Evolutionary conservation across 768 basidiomycete species (phyloP).

Genomic region (Grammothele lineata): DNA sequence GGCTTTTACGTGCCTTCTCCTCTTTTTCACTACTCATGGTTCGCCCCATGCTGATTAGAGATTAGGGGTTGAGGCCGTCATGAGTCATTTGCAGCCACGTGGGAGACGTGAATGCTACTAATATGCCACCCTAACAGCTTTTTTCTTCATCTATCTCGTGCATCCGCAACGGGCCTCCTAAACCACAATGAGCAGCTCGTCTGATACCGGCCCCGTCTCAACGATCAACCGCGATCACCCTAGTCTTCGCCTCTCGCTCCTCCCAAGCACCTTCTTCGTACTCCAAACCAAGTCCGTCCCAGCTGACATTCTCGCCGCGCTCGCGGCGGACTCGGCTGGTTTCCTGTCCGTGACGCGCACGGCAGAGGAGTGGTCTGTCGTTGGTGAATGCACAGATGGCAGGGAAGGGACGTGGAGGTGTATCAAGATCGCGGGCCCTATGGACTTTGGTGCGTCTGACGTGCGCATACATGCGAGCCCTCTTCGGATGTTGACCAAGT

Average conservation of each 20-base stretch:
- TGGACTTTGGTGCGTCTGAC: slow-evolving; percentile 54
- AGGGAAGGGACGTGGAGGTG: slow-evolving; percentile 46
- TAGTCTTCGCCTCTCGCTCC: background rate
- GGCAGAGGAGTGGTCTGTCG: slow-evolving; percentile 56
- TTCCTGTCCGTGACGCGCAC: slow-evolving; percentile 58
- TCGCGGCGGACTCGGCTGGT: background rate
- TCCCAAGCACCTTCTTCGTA: background rate
- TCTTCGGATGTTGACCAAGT: too few relatives aligned
- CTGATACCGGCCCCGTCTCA: too few relatives aligned
- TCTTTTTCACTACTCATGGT: too few relatives aligned
- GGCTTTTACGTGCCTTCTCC: too few relatives aligned
- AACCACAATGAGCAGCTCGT: too few relatives aligned
- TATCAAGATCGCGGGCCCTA: slow-evolving; percentile 61
- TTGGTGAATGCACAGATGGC: slow-evolving; percentile 39
- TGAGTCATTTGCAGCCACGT: too few relatives aligned
- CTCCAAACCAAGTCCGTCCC: background rate
- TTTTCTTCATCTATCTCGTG: too few relatives aligned
- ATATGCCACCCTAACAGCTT: too few relatives aligned
- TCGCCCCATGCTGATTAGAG: too few relatives aligned
- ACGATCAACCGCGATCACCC: background rate
- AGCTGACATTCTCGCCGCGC: background rate
- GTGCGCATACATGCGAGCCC: slow-evolving; percentile 39
- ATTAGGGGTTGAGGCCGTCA: too few relatives aligned
- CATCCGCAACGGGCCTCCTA: too few relatives aligned
- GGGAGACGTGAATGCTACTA: too few relatives aligned